Evolutionary conservation across 2,329 filamentous ascomycete species (phyloP), one percentile per base, ranked within the genome.

Genomic region (Pseudocercospora fijiensis): DNA sequence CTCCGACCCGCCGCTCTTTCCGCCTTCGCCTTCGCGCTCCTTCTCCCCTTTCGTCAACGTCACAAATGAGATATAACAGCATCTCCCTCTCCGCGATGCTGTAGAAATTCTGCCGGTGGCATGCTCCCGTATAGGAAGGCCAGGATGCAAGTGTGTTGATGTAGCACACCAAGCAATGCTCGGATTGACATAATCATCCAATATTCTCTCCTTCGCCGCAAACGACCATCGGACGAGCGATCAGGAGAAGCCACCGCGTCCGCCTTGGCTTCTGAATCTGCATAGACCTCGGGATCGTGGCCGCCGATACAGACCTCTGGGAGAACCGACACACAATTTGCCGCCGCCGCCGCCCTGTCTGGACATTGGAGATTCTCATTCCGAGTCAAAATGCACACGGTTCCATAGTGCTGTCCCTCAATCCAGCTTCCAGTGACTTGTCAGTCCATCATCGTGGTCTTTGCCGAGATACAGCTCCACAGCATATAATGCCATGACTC

Each of bases 401-500:
- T 49, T 24, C 16, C 3, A 30, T 10, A 26, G 16, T 26, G 2
- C 16, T 8, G 24, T 58, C 47, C 24, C 53, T 70, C 67, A 74
- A 66, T 69, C 72, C 63, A 70, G 67, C 81, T 98, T 98, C 93
- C 94, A 98, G 77, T 98, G 94, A 43, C 86, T 86, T 3, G 87
- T 87, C 62, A 92, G 77, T 30, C 85, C 84, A 71, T 96, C 91
- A 56, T 91, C 85, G 73, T 96, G 91, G 61, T 91, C 90, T 68
- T 90, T 90, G 22, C 92, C 91, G 10, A 98, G 85, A 73, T 93
- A 94, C 60, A 98, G 81, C 78, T 99, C 95, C 49, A 98, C 83
- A 3, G 92, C 90, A 75, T 99, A 99, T 16, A 98, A 80, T 6
- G 85, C 85, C 90, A 98, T 96, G 0, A 93, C 97, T 57, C 89